These are phyloP conservation scores for Ulmus americana DNA, from an alignment of 331 rosid species.

Conservation along the genomic window DNA sequence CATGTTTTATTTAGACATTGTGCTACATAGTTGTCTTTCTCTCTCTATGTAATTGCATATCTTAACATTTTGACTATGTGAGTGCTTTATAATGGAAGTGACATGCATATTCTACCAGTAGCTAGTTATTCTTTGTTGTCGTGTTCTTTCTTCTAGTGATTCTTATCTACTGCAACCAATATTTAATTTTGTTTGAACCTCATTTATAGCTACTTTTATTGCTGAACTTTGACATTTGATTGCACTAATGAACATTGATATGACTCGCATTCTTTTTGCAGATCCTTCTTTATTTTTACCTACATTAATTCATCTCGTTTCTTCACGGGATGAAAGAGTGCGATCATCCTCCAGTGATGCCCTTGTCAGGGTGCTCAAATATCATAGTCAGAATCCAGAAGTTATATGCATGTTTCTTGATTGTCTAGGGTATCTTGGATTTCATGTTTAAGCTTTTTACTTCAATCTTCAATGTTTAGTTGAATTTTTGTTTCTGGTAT, in stretches of 20 bases:
- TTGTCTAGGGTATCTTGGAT: slow-evolving; percentile 55
- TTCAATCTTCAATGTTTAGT: neutral
- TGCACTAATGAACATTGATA: slow-evolving; percentile 6
- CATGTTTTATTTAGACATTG: neutral
- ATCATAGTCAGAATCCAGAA: slow-evolving; percentile 54
- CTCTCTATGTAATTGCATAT: neutral
- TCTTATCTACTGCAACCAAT: neutral
- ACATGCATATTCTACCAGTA: neutral
- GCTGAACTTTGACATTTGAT: slow-evolving; percentile 3
- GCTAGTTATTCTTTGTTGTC: too few relatives aligned
- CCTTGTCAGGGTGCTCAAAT: slow-evolving; percentile 51
- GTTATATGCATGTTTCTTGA: slow-evolving; percentile 68
- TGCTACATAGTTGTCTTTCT: neutral
- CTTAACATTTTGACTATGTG: neutral
- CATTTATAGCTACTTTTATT: neutral
- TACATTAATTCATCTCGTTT: slow-evolving; percentile 53
- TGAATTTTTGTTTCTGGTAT: neutral
- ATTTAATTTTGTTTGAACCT: neutral
- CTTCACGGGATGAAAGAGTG: slow-evolving; percentile 42
- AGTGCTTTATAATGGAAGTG: neutral
- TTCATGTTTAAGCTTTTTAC: slow-evolving; percentile 4
- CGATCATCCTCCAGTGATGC: slow-evolving; percentile 59
- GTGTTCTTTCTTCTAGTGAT: neutral
- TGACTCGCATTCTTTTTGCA: slow-evolving; percentile 38
- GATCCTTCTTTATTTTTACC: slow-evolving; percentile 68